Conservation (phyloP, 2,329 filamentous ascomycete genomes). For the Penicillium palitans region DNA sequence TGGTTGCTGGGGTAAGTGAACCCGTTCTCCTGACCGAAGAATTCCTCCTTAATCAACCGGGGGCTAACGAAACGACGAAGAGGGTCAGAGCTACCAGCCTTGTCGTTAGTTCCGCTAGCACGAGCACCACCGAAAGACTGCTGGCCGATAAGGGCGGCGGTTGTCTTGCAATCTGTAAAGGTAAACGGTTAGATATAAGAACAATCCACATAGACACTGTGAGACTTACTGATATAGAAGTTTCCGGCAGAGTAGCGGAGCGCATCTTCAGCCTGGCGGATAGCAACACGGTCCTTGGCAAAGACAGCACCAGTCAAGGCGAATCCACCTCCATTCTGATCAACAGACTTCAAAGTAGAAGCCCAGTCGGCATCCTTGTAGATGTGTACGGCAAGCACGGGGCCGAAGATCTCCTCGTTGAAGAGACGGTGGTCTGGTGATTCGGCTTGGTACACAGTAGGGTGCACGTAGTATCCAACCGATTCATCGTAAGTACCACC, state of each 20-base stretch:
- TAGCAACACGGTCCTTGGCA: slow-evolving; percentile 39
- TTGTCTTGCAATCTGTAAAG: slow-evolving; percentile 48
- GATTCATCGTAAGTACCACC: slow-evolving; percentile 74
- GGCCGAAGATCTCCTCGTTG: slow-evolving; percentile 76
- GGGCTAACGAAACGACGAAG: slow-evolving; percentile 64
- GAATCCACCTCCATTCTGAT: slow-evolving; percentile 36
- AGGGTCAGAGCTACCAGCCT: slow-evolving; percentile 64
- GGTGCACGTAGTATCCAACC: slow-evolving; percentile 76
- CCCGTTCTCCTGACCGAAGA: slow-evolving; percentile 57
- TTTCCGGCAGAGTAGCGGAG: slow-evolving; percentile 44
- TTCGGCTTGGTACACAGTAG: slow-evolving; percentile 73
- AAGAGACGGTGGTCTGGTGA: slow-evolving; percentile 71
- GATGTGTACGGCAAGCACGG: slow-evolving; percentile 69
- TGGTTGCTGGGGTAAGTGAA: slow-evolving; percentile 68
- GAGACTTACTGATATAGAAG: slow-evolving; percentile 43
- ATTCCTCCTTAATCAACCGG: slow-evolving; percentile 72
- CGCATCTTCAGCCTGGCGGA: slow-evolving; percentile 38
- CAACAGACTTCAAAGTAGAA: slow-evolving; percentile 51
- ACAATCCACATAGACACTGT: not conserved
- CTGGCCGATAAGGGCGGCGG: slow-evolving; percentile 70
- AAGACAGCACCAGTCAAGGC: slow-evolving; percentile 44
- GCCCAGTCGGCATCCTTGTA: slow-evolving; percentile 72
- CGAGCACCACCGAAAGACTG: slow-evolving; percentile 70
- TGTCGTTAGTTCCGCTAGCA: slow-evolving; percentile 72
- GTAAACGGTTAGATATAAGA: not conserved